Evolutionary conservation across 768 basidiomycete genomes (phyloP), one percentile per base, ranked within the genome.

Genomic region (Termitomyces eurrhizus): DNA sequence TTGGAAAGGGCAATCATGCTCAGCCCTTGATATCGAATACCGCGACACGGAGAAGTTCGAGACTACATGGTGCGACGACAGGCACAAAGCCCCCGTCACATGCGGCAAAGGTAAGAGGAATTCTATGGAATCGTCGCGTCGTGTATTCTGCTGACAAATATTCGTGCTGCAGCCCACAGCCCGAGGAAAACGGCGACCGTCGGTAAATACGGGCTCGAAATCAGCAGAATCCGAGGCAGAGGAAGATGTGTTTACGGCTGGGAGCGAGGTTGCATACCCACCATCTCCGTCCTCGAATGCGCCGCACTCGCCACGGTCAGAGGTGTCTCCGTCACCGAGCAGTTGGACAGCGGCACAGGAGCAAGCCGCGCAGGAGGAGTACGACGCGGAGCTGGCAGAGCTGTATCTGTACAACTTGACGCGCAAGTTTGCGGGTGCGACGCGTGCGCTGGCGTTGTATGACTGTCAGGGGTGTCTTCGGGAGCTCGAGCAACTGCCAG

Each of bases 341-440:
- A 79, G 75, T 59, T 87, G 85, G 85, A 86, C 86, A 7, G 73
- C 81, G 60, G 80, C 78, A n/a, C 83, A 87, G 49, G 89, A 90
- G 67, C 86, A 83, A 70, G 84, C 83, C 21, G 85, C 87, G 37
- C 86, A 89, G 67, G 88, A 91, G 60, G 79, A 83, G 45, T 87
- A 88, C 65, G 88, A 88, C 64, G 77, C 76, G 44, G 87, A 87
- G 57, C 77, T 88, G 59, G 93, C 93, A 29, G 93, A 96, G 57
- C 81, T 90, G 67, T 89, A 90, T 73, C 79, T 97, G 57, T 89
- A 94, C 67, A 83, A 88, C 67, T 79, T 95, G 49, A 83, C 91
- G 74, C 84, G 92, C 62, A 80, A 80, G 58, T 96, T 94, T 72
- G 96, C 90, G 11, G 82, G 80, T 56, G 95, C 94, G 14, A 83